Evolutionary conservation across 2,329 filamentous ascomycete species (phyloP).

Genomic region (Trichoderma hamatum): DNA sequence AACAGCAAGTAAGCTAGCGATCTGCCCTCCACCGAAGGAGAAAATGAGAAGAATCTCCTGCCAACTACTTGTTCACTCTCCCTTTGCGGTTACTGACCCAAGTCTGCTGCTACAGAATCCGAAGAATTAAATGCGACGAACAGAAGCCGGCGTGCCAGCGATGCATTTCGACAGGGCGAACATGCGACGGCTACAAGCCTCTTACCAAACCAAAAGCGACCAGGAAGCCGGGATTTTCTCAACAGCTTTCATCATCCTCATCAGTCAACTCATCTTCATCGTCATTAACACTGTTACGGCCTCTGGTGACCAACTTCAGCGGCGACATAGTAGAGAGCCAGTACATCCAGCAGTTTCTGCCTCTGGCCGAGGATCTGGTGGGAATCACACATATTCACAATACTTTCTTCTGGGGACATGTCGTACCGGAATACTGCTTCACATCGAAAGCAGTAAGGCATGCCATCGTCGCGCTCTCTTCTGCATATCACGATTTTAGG

Average conservation of each 20-base stretch:
- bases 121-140: conserved; percentile 43
- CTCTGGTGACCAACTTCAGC: conserved; percentile 42
- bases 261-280: conserved; percentile 6
- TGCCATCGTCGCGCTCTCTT: conserved; percentile 41
- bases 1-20: conserved; percentile 26
- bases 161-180: conserved; percentile 41
- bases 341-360: conserved; percentile 43
- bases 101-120: conserved; percentile 33
- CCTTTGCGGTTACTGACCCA: not conserved
- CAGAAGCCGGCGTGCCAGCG: conserved; percentile 40
- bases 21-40: not conserved
- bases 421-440: conserved; percentile 38
- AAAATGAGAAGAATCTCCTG: not conserved
- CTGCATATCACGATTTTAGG: conserved; percentile 37
- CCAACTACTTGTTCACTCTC: not conserved
- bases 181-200: conserved; percentile 43
- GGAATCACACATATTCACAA: conserved; percentile 37
- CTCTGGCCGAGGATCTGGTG: conserved; percentile 36
- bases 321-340: conserved; percentile 41
- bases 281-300: conserved; percentile 32
- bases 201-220: conserved; percentile 19
- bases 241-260: conserved; percentile 22
- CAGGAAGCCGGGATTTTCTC: conserved; percentile 16
- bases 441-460: conserved; percentile 39
- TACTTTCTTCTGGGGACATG: conserved; percentile 37